These are phyloP conservation scores for Asterophora parasitica DNA, from an alignment of 768 basidiomycete genomes.

Conservation along the genomic window DNA sequence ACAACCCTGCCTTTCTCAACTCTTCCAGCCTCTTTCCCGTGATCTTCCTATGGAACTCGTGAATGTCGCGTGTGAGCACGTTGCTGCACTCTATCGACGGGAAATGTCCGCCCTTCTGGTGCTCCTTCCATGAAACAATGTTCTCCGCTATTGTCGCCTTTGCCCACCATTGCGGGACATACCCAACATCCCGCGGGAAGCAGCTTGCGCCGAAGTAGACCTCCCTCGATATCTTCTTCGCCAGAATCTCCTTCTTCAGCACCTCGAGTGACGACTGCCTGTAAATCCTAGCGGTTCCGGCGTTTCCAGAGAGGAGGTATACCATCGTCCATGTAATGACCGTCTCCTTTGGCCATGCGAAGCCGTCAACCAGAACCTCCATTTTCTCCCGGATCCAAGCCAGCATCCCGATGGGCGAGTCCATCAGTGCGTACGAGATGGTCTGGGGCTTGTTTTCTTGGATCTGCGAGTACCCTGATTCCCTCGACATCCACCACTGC, in stretches of 20 bases:
- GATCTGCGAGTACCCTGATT: slow-evolving; percentile 30
- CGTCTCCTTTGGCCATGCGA: slow-evolving; percentile 25
- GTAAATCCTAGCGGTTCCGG: slow-evolving; percentile 31
- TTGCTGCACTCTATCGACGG: slow-evolving; percentile 9
- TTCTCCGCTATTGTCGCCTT: slow-evolving; percentile 34
- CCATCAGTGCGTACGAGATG: slow-evolving; percentile 40
- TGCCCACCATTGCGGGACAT: slow-evolving; percentile 35
- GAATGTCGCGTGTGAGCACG: slow-evolving; percentile 30
- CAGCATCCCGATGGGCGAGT: slow-evolving; percentile 47
- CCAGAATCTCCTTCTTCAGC: slow-evolving; percentile 13
- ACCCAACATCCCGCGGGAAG: slow-evolving; percentile 36
- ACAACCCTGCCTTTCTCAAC: not conserved
- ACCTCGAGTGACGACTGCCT: slow-evolving; percentile 20
- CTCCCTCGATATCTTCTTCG: slow-evolving; percentile 15
- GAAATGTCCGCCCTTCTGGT: slow-evolving; percentile 25
- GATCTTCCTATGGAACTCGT: not conserved
- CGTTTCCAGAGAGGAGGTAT: slow-evolving; percentile 30
- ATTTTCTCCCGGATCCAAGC: slow-evolving; percentile 46
- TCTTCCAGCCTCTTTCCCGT: not conserved
- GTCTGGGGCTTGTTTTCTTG: slow-evolving; percentile 43
- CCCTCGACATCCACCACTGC: slow-evolving; percentile 25
- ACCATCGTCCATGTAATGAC: slow-evolving; percentile 36
- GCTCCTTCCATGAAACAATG: slow-evolving; percentile 37
- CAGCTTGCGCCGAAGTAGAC: slow-evolving; percentile 37
- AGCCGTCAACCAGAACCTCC: slow-evolving; percentile 10